Conservation (phyloP, 208 protist species). For the Leishmania braziliensis region DNA sequence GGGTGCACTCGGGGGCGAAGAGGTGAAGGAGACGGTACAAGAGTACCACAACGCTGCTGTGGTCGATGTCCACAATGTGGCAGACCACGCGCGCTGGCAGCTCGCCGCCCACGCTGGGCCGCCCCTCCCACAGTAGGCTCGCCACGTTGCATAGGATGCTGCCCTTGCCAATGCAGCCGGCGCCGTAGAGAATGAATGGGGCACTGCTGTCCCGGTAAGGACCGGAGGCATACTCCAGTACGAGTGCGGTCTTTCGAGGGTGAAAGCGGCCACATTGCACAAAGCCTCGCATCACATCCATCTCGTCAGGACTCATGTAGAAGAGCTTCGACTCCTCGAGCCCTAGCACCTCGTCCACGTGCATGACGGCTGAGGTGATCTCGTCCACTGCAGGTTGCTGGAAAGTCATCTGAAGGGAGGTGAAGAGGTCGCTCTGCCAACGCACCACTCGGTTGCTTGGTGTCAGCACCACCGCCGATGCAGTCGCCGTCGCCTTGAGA, state of each 20-base stretch:
- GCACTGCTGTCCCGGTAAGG: slow-evolving; percentile 40
- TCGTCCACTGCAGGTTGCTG: slow-evolving; percentile 32
- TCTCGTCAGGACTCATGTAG: slow-evolving; percentile 22
- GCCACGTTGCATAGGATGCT: slow-evolving; percentile 64
- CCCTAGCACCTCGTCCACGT: slow-evolving; percentile 5
- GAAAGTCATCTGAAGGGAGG: slow-evolving; percentile 54
- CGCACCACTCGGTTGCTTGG: slow-evolving; percentile 42
- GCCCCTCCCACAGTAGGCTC: slow-evolving; percentile 23
- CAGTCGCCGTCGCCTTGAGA: slow-evolving; percentile 16
- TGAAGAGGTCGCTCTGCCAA: slow-evolving; percentile 78
- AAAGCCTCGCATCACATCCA: slow-evolving; percentile 19
- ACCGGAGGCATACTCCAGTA: slow-evolving; percentile 43
- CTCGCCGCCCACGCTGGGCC: slow-evolving; percentile 8
- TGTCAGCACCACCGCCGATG: slow-evolving; percentile 33
- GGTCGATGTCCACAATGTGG: slow-evolving; percentile 37
- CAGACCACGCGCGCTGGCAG: slow-evolving; percentile 39
- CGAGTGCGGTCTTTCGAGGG: slow-evolving; percentile 36
- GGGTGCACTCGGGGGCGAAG: slow-evolving; percentile 35
- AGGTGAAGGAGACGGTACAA: slow-evolving; percentile 61
- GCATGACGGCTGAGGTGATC: not conserved
- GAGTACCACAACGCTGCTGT: slow-evolving; percentile 58
- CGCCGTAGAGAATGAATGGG: slow-evolving; percentile 77
- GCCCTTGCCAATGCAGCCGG: slow-evolving; percentile 52
- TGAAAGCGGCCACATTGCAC: slow-evolving; percentile 23
- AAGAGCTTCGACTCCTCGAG: slow-evolving; percentile 29